Percentiles rank a stretch among this genome's conserved stretches.
Evolutionary conservation across 495 filamentous ascomycete species (phyloP).

Genomic region (Chaetomium fimeti): DNA sequence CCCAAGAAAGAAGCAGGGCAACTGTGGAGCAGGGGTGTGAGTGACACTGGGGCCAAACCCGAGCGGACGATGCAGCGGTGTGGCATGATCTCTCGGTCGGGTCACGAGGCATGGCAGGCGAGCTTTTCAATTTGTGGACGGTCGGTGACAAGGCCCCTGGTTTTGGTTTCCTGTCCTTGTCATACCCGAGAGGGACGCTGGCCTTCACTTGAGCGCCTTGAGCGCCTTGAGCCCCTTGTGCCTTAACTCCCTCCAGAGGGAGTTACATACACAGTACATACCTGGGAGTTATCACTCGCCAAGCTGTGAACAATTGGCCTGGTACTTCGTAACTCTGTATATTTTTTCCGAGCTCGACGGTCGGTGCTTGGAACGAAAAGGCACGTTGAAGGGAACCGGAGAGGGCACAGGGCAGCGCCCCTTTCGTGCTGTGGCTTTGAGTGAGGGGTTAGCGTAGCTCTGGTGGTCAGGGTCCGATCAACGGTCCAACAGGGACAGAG

Average conservation of each 20-base stretch:
- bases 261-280: no score
- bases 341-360: constrained; percentile 11
- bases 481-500: constrained; percentile 2
- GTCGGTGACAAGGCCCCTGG: constrained; percentile 8
- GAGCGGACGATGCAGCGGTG: constrained; percentile 34
- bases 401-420: background rate
- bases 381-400: background rate
- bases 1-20: constrained; percentile 22
- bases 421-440: background rate
- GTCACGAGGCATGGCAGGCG: constrained; percentile 35
- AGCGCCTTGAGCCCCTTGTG: no score
- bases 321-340: no score
- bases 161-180: constrained; percentile 8
- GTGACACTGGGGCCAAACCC: background rate
- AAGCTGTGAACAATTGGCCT: constrained; percentile 9
- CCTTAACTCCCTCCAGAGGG: no score
- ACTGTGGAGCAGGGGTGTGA: background rate
- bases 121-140: constrained; percentile 27
- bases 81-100: constrained; percentile 29
- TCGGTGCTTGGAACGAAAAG: background rate
- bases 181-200: constrained; percentile 10
- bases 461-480: constrained; percentile 9
- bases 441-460: background rate
- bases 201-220: background rate
- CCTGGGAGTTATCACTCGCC: constrained; percentile 25